These are phyloP conservation scores for Zygoascus flipseniorum DNA, from an alignment of 805 yeast species.

Conservation along the genomic window DNA sequence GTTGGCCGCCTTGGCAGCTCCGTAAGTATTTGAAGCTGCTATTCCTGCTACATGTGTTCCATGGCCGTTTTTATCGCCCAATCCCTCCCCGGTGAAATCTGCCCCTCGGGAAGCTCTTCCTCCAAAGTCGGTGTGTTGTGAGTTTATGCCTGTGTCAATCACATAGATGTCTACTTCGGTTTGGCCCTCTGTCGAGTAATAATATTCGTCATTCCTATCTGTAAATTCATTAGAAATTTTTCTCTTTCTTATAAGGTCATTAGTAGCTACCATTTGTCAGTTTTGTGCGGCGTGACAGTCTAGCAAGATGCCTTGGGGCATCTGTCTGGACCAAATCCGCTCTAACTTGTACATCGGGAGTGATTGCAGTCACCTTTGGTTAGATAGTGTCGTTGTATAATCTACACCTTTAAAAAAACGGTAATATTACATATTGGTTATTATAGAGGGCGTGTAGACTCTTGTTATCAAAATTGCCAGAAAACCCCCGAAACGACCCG, in stretches of 20 bases:
- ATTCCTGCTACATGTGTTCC: constrained; percentile 93
- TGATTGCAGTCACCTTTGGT: constrained; percentile 47
- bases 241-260: neutral
- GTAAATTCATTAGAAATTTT: neutral
- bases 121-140: constrained; percentile 37
- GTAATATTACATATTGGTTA: constrained; percentile 9
- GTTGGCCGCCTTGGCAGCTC: constrained; percentile 66
- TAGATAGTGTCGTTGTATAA: no score
- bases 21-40: constrained; percentile 69
- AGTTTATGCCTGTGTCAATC: constrained; percentile 65
- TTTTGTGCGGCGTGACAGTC: constrained; percentile 23
- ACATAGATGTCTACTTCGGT: constrained; percentile 61
- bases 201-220: constrained; percentile 7
- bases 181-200: constrained; percentile 36
- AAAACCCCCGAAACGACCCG: constrained; percentile 64
- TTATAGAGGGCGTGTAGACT: constrained; percentile 34
- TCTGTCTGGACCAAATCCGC: constrained; percentile 42
- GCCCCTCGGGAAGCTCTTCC: constrained; percentile 35
- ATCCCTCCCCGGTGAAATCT: constrained; percentile 39
- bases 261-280: constrained; percentile 10
- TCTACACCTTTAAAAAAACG: neutral
- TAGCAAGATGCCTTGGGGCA: constrained; percentile 45
- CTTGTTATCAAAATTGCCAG: constrained; percentile 49
- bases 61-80: constrained; percentile 75
- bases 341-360: constrained; percentile 54